Base-by-base conservation (phyloP, 2,329 filamentous ascomycete genomes). In the Calonectria hongkongensis region DNA sequence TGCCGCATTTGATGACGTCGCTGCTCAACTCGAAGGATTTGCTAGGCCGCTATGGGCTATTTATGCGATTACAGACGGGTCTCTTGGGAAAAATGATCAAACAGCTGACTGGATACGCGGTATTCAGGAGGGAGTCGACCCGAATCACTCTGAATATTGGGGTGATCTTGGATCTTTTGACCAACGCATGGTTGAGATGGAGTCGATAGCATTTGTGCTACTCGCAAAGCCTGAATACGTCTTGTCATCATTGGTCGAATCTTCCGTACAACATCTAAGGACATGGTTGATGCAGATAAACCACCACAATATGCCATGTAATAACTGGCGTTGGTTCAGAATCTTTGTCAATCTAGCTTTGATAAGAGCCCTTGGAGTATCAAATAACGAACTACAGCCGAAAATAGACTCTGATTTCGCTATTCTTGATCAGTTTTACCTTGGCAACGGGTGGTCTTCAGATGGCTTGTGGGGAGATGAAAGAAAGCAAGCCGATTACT, bases 141-240 rank as follows among this genome's bases (percentile, higher is more conserved):
- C 83, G 0, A 68, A 58, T 2, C 78, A 79, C 41, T 58, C 72
- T 0, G 84, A 84, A 45, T 89, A 87, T 75, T 89, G 87, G 88
- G 88, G 87, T 0, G 78, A 81, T 7, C 82, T 89, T 1, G 79
- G 81, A 3, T 78, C 86, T 25, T 81, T 81, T 16, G 87, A 89
- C 73, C 88, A 89, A 76, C 79, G 87, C 1, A 89, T 89, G 87
- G 88, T 89, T 4, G 88, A 89, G 75, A 85, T 87, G 75, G 88
- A 89, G 73, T 85, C 86, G 18, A 84, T 89, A 7, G 84, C 86
- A 0, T 88, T 86, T 74, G 85, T 86, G 0, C 79, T 89, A 2
- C 81, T 89, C 3, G 76, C 82, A 2, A 84, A 84, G 0, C 87
- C 87, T 4, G 28, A 60, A 1, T 75, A 81, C 1, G 62, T 48